Base-by-base conservation (phyloP, 179 eudicot genomes). In the Dionaea muscipula region DNA sequence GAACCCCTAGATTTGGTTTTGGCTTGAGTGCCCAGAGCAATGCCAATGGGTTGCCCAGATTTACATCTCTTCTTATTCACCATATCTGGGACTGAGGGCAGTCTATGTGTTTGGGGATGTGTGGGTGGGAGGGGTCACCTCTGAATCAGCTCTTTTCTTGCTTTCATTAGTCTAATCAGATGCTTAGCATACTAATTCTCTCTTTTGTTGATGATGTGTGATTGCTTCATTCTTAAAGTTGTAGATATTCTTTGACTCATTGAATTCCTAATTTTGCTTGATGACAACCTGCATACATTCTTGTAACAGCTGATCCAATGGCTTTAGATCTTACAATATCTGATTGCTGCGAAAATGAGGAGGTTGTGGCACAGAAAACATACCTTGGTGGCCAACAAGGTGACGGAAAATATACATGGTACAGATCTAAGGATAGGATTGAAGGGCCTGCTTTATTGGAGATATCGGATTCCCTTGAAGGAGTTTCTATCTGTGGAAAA, bases 371-470 rank as follows among this genome's bases (percentile, higher is more conserved):
- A 33, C 63, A 56, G 24, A 87, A 69, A 69, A 78, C 54, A 45
- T 91, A 91, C 75, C 87, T 91, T 66, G 98, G 98, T 57, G 98
- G 98, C 59, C 62, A 57, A 58, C 95, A 91, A 82, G 85, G 95
- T 56, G 66, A 39, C 49, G 95, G 95, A 28, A 75, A 78, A 51
- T 91, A 75, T 72, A 46, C 77, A 18, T 91, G 98, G 98, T 91
- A 80, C 56, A 68, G 93, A 74, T 63, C 78, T 43, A 79, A 72
- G 68, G 61, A 69, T 43, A 78, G 71, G 72, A 75, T 77, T 38
- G 48, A 70, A 12, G 88, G 55, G 26, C 52, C 74, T 66, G 66
- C 79, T 56, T 70, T 91, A 63, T 45, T 62, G 55, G 74, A 75
- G 49, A 64, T 82, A 46, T 66, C 83, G 63, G 69, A 69, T 53